phyloP scores from a whole-genome alignment of 2,329 filamentous ascomycete species.

The Talaromyces sp. region DNA sequence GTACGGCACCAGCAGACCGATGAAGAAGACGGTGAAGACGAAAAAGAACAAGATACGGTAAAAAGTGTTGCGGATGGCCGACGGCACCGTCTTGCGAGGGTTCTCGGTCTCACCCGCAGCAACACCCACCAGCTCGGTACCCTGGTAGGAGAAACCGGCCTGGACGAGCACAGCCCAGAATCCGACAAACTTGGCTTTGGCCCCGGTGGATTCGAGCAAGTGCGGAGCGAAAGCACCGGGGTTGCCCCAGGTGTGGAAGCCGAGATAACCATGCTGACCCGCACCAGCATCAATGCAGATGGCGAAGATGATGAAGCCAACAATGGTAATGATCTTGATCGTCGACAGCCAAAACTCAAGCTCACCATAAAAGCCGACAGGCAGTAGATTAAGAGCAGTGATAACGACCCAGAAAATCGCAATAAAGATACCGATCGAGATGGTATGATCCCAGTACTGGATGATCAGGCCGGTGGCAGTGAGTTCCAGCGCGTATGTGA shows the following conservation, averaged over 20 bases:
- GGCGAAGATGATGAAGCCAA: constrained; percentile 48
- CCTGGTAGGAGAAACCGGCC: constrained; percentile 51
- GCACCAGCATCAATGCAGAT: constrained; percentile 54
- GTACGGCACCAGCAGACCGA: constrained; percentile 55
- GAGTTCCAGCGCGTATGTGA: constrained; percentile 44
- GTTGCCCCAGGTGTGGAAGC: constrained; percentile 48
- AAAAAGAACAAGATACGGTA: constrained; percentile 61
- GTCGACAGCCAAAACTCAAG: constrained; percentile 51
- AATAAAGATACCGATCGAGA: constrained; percentile 45
- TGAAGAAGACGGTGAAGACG: constrained; percentile 52
- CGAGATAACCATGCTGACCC: constrained; percentile 45
- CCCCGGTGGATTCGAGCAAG: constrained; percentile 23
- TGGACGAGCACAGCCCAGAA: constrained; percentile 47
- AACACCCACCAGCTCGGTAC: constrained; percentile 52
- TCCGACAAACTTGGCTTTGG: constrained; percentile 48
- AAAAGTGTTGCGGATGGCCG: constrained; percentile 55
- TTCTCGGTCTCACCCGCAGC: constrained; percentile 56
- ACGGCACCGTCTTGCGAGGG: constrained; percentile 54
- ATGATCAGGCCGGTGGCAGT: constrained; percentile 61
- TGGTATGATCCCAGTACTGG: constrained; percentile 51
- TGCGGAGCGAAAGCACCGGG: constrained; percentile 46
- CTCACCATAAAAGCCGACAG: constrained; percentile 49
- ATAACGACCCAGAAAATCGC: constrained; percentile 58
- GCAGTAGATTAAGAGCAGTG: constrained; percentile 42
- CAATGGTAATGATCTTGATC: constrained; percentile 48